Base-by-base conservation (phyloP, 441 rosid species). In the Pelargonium exstipulatum region DNA sequence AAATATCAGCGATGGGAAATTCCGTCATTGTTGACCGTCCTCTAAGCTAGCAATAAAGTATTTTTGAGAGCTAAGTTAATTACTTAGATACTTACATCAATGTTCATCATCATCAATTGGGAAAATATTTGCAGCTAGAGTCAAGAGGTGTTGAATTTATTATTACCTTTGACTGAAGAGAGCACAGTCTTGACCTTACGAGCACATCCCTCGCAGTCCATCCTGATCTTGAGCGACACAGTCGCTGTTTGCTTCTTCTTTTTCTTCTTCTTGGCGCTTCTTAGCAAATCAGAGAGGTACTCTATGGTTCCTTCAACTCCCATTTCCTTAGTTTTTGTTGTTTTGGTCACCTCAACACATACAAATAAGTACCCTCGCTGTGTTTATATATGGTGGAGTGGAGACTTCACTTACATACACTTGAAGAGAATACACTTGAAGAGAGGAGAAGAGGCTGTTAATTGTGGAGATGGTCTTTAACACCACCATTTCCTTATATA, bases 121-220 rank as follows among this genome's bases (percentile, higher is more conserved):
- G 29, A 22, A 24, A 24, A 24, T 24, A 24, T 24, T 0, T 24
- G 29, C 29, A 24, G 29, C 29, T 24, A 24, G 29, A 24, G 43
- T 40, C 5, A 13, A 49, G 29, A 24, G 29, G 29, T 24, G 29
- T 24, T 24, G 29, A 24, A 57, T 49, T 9, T 2, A 45, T 9
- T 2, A 45, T 2, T 65, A 91, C 97, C 97, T 85, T 86, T 92
- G 18, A 92, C 88, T 0, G 76, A 46, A 16, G 90, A 90, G 72
- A 92, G 88, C 49, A 88, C 91, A 7, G 69, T 72, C 86, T 88
- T 90, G 80, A 92, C 85, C 75, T 86, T 92, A 49, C 97, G 94
- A 9, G 74, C 89, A 74, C 97, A 92, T 60, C 96, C 97, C 46
- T 89, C 90, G 24, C 97, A 91, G 67, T 91, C 97, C 85, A 91